phyloP scores from a whole-genome alignment of 2,329 filamentous ascomycete genomes.

The Allantophomopsis lycopodina region DNA sequence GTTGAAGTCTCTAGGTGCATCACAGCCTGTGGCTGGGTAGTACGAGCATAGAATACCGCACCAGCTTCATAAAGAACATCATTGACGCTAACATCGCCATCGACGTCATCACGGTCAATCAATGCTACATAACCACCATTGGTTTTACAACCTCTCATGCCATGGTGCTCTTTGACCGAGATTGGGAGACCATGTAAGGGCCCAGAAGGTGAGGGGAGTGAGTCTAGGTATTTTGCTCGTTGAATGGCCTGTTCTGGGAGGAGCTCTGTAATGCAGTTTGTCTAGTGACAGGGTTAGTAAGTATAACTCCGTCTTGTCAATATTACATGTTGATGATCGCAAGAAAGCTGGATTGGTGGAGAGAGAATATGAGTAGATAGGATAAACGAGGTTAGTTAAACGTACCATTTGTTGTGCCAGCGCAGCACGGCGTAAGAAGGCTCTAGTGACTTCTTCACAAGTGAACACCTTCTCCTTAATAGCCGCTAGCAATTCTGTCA shows the following conservation, averaged over 20 bases:
- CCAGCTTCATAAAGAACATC: slow-evolving; percentile 25
- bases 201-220: neutral
- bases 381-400: neutral
- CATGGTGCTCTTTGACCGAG: neutral
- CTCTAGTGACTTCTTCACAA: slow-evolving; percentile 30
- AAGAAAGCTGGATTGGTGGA: too few species aligned
- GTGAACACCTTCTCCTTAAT: slow-evolving; percentile 29
- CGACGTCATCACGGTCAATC: too few species aligned
- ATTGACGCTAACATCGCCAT: neutral
- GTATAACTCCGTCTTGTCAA: too few species aligned
- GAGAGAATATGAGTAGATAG: too few species aligned
- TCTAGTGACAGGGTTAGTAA: slow-evolving; percentile 10
- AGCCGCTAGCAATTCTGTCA: slow-evolving; percentile 29
- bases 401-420: slow-evolving; percentile 33
- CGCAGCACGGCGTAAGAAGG: slow-evolving; percentile 39
- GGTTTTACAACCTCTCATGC: too few species aligned
- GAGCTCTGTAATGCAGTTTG: slow-evolving; percentile 30
- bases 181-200: neutral
- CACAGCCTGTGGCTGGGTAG: slow-evolving; percentile 47
- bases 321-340: too few species aligned
- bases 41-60: slow-evolving; percentile 48
- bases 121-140: too few species aligned
- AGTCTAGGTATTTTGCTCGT: slow-evolving; percentile 19
- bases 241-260: slow-evolving; percentile 20
- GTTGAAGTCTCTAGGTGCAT: slow-evolving; percentile 39